Evolutionary conservation across 768 basidiomycete species (phyloP).

Genomic region (Lyophyllum decastes): DNA sequence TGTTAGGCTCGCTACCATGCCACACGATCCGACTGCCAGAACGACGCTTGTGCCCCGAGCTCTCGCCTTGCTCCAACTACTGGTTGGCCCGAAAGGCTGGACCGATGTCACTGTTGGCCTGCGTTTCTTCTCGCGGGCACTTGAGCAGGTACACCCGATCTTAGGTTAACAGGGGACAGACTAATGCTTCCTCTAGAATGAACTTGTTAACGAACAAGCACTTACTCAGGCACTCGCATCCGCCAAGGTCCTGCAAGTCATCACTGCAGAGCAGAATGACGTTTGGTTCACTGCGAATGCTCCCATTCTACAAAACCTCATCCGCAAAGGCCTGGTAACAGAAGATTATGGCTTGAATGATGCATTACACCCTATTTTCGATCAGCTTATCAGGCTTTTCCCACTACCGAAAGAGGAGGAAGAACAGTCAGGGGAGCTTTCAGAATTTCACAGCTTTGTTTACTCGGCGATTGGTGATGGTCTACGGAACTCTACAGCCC

Average conservation of each 20-base stretch:
- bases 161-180: neutral
- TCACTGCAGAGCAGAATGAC: constrained; percentile 80
- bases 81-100: constrained; percentile 86
- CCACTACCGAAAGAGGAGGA: constrained; percentile 82
- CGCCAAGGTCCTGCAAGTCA: constrained; percentile 86
- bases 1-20: constrained; percentile 82
- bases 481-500: constrained; percentile 66
- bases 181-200: constrained; percentile 48
- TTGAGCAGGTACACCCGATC: constrained; percentile 66
- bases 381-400: constrained; percentile 73
- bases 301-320: constrained; percentile 71
- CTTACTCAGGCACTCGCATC: constrained; percentile 74
- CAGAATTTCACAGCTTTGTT: constrained; percentile 79
- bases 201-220: constrained; percentile 66
- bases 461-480: constrained; percentile 77
- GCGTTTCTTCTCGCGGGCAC: constrained; percentile 81
- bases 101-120: constrained; percentile 90
- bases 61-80: constrained; percentile 66
- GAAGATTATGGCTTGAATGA: constrained; percentile 84
- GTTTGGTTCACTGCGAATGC: constrained; percentile 80
- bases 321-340: constrained; percentile 83
- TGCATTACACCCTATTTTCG: constrained; percentile 78
- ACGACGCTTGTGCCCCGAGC: constrained; percentile 61
- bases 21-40: constrained; percentile 53
- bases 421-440: constrained; percentile 68